Base-by-base conservation (phyloP, 306 rosid species). In the Abrus pulchellus region DNA sequence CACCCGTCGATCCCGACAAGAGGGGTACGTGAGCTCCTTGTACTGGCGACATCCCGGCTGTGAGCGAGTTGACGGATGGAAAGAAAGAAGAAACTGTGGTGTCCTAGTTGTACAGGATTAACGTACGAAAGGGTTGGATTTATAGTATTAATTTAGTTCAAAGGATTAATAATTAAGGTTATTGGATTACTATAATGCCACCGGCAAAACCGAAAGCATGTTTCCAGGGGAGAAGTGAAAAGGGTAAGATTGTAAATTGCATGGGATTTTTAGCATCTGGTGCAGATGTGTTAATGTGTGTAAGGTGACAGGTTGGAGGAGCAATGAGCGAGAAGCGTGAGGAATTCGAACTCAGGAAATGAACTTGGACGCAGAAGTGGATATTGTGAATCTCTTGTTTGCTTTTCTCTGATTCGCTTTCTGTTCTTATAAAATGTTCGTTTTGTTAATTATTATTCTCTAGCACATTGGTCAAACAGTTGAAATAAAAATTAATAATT, bases 31-130 rank as follows among this genome's bases (percentile, higher is more conserved):
- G 78, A 1, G 32, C 29, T 71, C 86, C 85, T 14, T 80, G 9
- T 11, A 67, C 73, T 86, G 94, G 94, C 40, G 94, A 87, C 97
- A 95, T 95, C 6, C 38, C 65, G 76, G 28, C 78, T 72, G 38
- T 2, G 1, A 32, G 34, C 20, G 7, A 40, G 27, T 55, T 9
- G 10, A 1, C 12, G 6, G 6, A n/a, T 7, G 77, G 53, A 7
- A 28, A 79, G 50, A 9, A 52, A 27, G 38, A 20, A 13, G 43
- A 44, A 63, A 38, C 1, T 13, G n/a, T 52, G 12, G 4, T 33
- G 1, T 41, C 38, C 41, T 11, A 43, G 8, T 27, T 10, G 47
- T 29, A 29, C 63, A 72, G 41, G 11, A 79, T 36, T 76, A 36
- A 52, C 9, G 57, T 5, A 4, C 7, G 13, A 12, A 11, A 9